These are phyloP conservation scores for Pelargonium nanum DNA, from an alignment of 345 rosid genomes.

Conservation along the genomic window DNA sequence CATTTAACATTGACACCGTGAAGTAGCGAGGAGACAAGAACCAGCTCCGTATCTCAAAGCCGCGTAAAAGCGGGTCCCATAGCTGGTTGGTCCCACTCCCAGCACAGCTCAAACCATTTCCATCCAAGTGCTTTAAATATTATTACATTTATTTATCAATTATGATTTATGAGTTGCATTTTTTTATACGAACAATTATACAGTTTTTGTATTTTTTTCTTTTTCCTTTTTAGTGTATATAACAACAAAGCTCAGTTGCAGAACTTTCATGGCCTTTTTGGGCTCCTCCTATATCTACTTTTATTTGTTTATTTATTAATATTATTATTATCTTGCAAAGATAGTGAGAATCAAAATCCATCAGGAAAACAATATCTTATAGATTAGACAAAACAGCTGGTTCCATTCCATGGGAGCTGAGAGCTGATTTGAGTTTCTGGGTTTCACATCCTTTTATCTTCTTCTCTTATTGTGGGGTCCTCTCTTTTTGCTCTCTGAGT, in stretches of 20 bases:
- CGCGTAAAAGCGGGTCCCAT: slow-evolving; percentile 48
- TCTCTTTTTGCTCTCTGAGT: slow-evolving; percentile 20
- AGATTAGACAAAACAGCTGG: not conserved
- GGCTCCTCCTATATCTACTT: not conserved
- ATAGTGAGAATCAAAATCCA: slow-evolving; percentile 4
- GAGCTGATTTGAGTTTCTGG: not conserved
- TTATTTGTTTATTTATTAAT: not conserved
- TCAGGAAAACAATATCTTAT: not conserved
- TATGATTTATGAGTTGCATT: not conserved
- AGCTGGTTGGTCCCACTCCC: slow-evolving; percentile 15
- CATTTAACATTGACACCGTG: slow-evolving; percentile 4
- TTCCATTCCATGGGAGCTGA: not conserved
- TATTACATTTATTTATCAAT: not conserved
- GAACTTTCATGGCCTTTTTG: slow-evolving; percentile 19
- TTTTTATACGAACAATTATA: not conserved
- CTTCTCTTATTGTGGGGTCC: slow-evolving; percentile 32
- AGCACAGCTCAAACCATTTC: slow-evolving; percentile 14
- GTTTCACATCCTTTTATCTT: not conserved
- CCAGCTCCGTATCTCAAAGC: slow-evolving; percentile 19
- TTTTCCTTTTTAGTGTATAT: not conserved
- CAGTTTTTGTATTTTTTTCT: not conserved
- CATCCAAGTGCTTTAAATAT: not conserved
- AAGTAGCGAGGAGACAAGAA: not conserved
- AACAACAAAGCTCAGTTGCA: not conserved
- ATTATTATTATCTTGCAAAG: slow-evolving; percentile 10